Base-by-base conservation (phyloP, 805 yeast species). In the Starmera amethionina region DNA sequence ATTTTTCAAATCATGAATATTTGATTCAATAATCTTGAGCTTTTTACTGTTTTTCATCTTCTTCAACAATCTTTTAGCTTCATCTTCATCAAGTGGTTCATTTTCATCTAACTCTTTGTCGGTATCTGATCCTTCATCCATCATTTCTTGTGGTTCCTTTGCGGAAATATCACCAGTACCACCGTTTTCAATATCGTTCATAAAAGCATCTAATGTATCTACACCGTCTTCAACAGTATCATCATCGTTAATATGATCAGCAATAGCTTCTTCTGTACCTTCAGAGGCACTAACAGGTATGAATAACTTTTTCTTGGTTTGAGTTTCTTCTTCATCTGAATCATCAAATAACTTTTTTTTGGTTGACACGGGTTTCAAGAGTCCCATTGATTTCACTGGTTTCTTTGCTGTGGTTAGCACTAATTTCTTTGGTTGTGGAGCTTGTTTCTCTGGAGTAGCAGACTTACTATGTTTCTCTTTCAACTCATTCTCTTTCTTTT, bases 141-240 rank as follows among this genome's bases (percentile, higher is more conserved):
- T 43, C 6, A 51, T 60, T 12, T 44, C 51, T 14, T 34, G 32
- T 19, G 11, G 19, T 33, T 15, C 42, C 34, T 36, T 42, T 29
- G 32, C 34, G 15, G 39, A 32, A 22, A 3, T 22, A 22, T 22
- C 27, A 44, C 39, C 14, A 28, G 34, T 19, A 43, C 50, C 57
- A 5, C 35, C 47, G 9, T 51, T 56, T 5, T 42, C 50, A 40
- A 54, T 39, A 7, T 45, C 42, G 1, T 54, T 45, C 73, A 75
- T 70, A 46, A 61, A 72, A 13, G 57, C 63, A 40, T 76, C 79
- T 18, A 73, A 49, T 1, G 77, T 65, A 44, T 73, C 80, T 10
- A 51, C 54, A 5, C 53, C 68, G 10, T 48, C 59, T 10, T 54
- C 62, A 27, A 49, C 44, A 28, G 37, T 42, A 30, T 41, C 41